These are phyloP conservation scores for Nigrospora sphaerica DNA, from an alignment of 2,329 filamentous ascomycete genomes.

Conservation along the genomic window DNA sequence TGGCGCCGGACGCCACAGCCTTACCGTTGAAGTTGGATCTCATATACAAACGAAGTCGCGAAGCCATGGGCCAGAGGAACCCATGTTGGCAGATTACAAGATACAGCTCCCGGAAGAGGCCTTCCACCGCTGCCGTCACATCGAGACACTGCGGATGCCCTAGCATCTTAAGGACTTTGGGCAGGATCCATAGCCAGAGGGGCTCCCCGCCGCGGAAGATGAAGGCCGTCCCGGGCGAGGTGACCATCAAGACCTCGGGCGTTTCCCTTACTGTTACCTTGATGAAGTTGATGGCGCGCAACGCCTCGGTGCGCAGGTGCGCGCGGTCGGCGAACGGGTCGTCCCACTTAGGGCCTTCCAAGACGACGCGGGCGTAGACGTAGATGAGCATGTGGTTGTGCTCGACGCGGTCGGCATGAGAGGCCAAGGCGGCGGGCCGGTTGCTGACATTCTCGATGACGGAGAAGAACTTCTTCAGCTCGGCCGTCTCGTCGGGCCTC, in stretches of 20 bases:
- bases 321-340: slow-evolving; percentile 58
- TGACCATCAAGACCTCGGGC: slow-evolving; percentile 56
- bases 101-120: slow-evolving; percentile 43
- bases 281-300: slow-evolving; percentile 73
- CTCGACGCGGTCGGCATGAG: slow-evolving; percentile 57
- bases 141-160: slow-evolving; percentile 42
- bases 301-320: slow-evolving; percentile 50
- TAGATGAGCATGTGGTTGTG: slow-evolving; percentile 83
- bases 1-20: slow-evolving; percentile 8
- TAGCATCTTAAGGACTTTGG: slow-evolving; percentile 48
- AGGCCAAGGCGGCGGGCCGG: slow-evolving; percentile 46
- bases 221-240: slow-evolving; percentile 30
- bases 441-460: slow-evolving; percentile 49
- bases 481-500: slow-evolving; percentile 60
- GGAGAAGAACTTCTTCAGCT: slow-evolving; percentile 64
- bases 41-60: slow-evolving; percentile 40
- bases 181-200: slow-evolving; percentile 59
- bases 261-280: slow-evolving; percentile 68
- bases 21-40: slow-evolving; percentile 39
- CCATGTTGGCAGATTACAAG: slow-evolving; percentile 34
- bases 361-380: slow-evolving; percentile 71
- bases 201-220: slow-evolving; percentile 52
- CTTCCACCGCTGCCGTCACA: slow-evolving; percentile 43
- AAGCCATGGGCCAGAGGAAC: slow-evolving; percentile 39
- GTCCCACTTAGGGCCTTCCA: slow-evolving; percentile 62